A percentile compares a stretch with the other conserved stretches of the same genome.
Evolutionary conservation across 371 early-diverging fungal species (phyloP).

Genomic region (Mucor racemosus): DNA sequence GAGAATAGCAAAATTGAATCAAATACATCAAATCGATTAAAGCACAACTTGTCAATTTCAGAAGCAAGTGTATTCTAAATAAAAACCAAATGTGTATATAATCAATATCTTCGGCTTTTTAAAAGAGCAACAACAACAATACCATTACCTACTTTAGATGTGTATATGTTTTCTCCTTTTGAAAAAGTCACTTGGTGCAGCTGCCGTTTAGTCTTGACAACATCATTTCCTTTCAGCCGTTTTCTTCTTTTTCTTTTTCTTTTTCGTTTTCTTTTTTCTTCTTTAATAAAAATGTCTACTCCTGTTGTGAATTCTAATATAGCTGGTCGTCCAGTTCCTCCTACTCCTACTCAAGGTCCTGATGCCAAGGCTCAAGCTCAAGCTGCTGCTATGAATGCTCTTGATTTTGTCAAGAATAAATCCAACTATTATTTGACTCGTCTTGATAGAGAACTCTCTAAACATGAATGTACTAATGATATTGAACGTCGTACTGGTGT

Average conservation of each 20-base stretch:
- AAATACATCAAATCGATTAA: not conserved
- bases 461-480: conserved; percentile 64
- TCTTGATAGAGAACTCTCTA: conserved; percentile 78
- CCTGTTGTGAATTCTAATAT: not conserved
- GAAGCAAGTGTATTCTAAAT: conserved; percentile 6
- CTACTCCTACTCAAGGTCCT: not conserved
- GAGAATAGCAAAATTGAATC: conserved; percentile 1
- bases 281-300: conserved; percentile 9
- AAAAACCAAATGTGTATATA: conserved; percentile 1
- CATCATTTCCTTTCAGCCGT: not conserved
- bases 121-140: not conserved
- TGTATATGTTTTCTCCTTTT: not conserved
- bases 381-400: not conserved
- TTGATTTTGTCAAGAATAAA: conserved; percentile 13
- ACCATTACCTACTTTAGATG: not conserved
- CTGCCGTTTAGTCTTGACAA: no score
- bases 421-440: conserved; percentile 8
- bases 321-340: conserved; percentile 3
- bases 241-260: not conserved
- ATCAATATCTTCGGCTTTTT: not conserved
- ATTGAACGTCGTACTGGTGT: conserved; percentile 77
- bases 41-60: not conserved
- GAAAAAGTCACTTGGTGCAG: not conserved
- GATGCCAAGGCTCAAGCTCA: conserved; percentile 6
- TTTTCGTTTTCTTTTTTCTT: not conserved